Evolutionary conservation across 2,329 filamentous ascomycete genomes (phyloP).

Genomic region (Nemania diffusa): DNA sequence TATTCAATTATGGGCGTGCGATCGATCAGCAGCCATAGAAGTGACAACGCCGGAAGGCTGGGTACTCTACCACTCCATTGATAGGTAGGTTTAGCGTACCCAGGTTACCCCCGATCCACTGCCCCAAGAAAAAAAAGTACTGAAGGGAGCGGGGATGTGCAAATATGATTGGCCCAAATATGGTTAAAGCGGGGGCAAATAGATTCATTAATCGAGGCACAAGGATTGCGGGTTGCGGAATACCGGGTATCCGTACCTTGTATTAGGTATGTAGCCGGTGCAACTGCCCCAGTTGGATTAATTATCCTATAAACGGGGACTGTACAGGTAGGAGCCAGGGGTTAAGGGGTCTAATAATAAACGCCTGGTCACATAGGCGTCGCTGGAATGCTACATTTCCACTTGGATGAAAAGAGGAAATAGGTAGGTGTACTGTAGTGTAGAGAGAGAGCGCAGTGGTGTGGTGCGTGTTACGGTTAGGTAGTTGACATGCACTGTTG

Average conservation of each 20-base stretch:
- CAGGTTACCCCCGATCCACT: not conserved
- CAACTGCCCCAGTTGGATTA: not conserved
- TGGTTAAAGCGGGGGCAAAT: not conserved
- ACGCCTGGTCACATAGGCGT: not conserved
- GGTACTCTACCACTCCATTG: not conserved
- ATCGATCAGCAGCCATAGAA: conserved; percentile 20
- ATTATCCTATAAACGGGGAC: conserved; percentile 3
- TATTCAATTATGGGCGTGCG: conserved; percentile 14
- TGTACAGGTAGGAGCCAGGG: not conserved
- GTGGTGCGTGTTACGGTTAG: conserved; percentile 9
- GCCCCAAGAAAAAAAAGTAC: not conserved
- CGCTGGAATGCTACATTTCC: conserved; percentile 2
- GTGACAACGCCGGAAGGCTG: conserved; percentile 14
- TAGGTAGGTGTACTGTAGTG: not conserved
- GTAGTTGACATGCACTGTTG: not conserved
- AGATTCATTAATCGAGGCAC: conserved; percentile 26
- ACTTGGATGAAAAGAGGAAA: conserved; percentile 6
- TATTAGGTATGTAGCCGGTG: too few species aligned
- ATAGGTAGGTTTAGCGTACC: not conserved
- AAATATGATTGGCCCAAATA: conserved; percentile 3
- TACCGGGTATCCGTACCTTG: not conserved
- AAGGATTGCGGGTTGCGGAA: not conserved
- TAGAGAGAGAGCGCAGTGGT: not conserved
- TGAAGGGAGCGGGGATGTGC: conserved; percentile 1
- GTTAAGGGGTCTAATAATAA: conserved; percentile 4